Evolutionary conservation across 257 asterid species (phyloP), one percentile per base, ranked within the genome.

Genomic region (Nicotiana attenuata): DNA sequence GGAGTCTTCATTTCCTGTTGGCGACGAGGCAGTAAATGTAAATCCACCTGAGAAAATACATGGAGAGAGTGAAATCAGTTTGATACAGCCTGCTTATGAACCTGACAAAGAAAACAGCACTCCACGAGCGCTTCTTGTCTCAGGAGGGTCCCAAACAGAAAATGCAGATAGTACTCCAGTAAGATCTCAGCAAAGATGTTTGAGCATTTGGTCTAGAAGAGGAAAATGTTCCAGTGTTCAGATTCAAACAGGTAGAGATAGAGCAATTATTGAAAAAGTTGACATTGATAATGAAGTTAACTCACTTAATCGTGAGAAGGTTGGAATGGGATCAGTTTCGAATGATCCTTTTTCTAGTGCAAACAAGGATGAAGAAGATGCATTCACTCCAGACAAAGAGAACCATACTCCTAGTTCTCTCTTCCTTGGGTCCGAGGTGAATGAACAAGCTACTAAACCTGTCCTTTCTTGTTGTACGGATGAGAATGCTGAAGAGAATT

Each of bases 181-280:
- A 80, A 83, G 82, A 33, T 85, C 90, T 10, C 87, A 76, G 82
- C 81, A 84, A 81, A 77, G 56, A 67, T 65, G 90, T 81, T 63
- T 63, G 84, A 93, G 89, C 86, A 94, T 91, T 83, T 92, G 97
- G 94, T 88, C 90, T 22, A 90, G 97, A 85, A 89, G 97, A 83
- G 97, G 97, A 69, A 93, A 90, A 83, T 64, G 84, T 17, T 88
- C 85, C 11, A 83, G 89, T 60, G 93, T 91, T 80, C 71, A 83
- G 78, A 84, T 93, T 81, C 86, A 86, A 71, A 90, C 93, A 26
- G 85, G 88, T 78, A 86, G 71, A 69, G 81, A 73, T 82, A 81
- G 82, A 80, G 85, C 83, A 65, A 75, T 81, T 28, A 69, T 86
- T 19, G 63, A 50, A 64, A 75, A 83, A 76, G 66, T 81, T 73